phyloP scores from a whole-genome alignment of 1,284 basidiomycete species.

The Xerocomus cyaneibrunnescens region DNA sequence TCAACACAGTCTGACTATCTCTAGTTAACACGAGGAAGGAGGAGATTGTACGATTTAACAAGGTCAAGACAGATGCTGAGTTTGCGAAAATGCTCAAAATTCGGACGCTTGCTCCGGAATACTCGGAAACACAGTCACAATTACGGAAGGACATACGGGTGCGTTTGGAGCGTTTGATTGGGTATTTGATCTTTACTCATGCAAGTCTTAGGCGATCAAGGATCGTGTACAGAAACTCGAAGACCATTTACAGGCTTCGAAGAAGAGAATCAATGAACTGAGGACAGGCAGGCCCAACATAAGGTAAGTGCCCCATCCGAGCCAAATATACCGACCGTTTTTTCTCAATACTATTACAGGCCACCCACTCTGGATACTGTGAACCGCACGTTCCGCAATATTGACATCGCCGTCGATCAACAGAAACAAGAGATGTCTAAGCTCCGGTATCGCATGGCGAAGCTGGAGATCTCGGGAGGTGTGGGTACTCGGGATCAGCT shows the following conservation, averaged over 20 bases:
- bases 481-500: slow-evolving; percentile 40
- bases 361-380: slow-evolving; percentile 83
- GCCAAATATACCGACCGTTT: background rate
- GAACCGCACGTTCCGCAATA: slow-evolving; percentile 81
- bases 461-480: slow-evolving; percentile 44
- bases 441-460: slow-evolving; percentile 55
- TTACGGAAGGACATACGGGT: slow-evolving; percentile 71
- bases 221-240: slow-evolving; percentile 79
- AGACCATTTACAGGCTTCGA: slow-evolving; percentile 64
- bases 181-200: slow-evolving; percentile 5
- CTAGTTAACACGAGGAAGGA: slow-evolving; percentile 71
- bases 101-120: slow-evolving; percentile 84
- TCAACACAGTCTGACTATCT: slow-evolving; percentile 1
- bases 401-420: slow-evolving; percentile 66
- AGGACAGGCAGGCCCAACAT: slow-evolving; percentile 63
- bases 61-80: slow-evolving; percentile 72
- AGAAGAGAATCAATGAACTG: slow-evolving; percentile 64
- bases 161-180: slow-evolving; percentile 24
- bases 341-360: slow-evolving; percentile 39
- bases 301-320: slow-evolving; percentile 45
- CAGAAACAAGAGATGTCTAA: slow-evolving; percentile 59
- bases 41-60: slow-evolving; percentile 72
- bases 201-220: slow-evolving; percentile 51
- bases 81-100: slow-evolving; percentile 80
- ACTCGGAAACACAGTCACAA: slow-evolving; percentile 78